Percentiles rank a stretch among this genome's conserved stretches.
phyloP scores from a whole-genome alignment of 2,329 filamentous ascomycete genomes.

The Penicillium sp. region DNA sequence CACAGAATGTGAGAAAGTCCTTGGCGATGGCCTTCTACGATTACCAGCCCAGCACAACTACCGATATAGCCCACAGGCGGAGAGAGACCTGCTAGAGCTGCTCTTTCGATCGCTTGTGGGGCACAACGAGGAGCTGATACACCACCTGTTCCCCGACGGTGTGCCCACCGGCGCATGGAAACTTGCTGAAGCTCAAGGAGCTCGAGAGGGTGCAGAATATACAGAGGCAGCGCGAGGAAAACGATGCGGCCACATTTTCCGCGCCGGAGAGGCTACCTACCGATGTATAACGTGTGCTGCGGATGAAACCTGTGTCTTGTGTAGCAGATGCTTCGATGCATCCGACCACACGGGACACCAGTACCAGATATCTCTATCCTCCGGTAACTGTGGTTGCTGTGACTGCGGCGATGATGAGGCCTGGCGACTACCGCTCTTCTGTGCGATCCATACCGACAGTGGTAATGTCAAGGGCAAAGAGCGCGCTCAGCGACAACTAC shows the following conservation, averaged over 20 bases:
- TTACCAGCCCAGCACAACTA: constrained; percentile 72
- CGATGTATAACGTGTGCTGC: constrained; percentile 89
- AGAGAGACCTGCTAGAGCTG: constrained; percentile 68
- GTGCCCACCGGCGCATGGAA: constrained; percentile 66
- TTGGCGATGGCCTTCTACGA: constrained; percentile 77
- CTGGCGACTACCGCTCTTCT: constrained; percentile 79
- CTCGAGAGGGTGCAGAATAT: constrained; percentile 92
- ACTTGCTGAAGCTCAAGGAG: constrained; percentile 82
- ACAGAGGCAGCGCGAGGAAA: constrained; percentile 88
- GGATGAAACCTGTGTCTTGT: constrained; percentile 94
- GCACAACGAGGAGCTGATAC: constrained; percentile 70
- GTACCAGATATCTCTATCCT: constrained; percentile 82
- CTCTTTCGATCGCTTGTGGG: constrained; percentile 87
- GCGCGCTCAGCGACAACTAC: constrained; percentile 66
- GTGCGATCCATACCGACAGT: constrained; percentile 83
- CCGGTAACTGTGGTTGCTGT: constrained; percentile 92
- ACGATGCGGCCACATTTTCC: constrained; percentile 96
- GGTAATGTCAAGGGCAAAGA: constrained; percentile 48
- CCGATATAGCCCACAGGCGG: constrained; percentile 71
- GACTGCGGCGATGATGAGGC: constrained; percentile 96
- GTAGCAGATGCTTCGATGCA: constrained; percentile 89
- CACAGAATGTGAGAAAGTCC: constrained; percentile 67
- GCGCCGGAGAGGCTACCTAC: constrained; percentile 89
- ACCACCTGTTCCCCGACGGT: constrained; percentile 78
- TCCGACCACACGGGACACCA: constrained; percentile 94